Base-by-base conservation (phyloP, 441 rosid species). In the Erysimum pusillum region DNA sequence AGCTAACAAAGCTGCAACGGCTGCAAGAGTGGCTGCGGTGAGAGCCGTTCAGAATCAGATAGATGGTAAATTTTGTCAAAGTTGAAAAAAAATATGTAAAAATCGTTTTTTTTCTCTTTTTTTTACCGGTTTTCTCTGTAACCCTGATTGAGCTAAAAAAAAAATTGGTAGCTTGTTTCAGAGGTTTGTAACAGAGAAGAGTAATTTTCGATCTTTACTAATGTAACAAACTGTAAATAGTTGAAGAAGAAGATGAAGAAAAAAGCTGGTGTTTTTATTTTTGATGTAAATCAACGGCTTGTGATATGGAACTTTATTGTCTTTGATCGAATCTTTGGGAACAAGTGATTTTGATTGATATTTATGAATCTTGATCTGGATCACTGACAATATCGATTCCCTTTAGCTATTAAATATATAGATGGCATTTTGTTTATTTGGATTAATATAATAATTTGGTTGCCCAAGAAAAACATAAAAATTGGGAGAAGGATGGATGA, bases 21-120 rank as follows among this genome's bases (percentile, higher is more conserved):
- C 99, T 28, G 97, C 99, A 6, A 85, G 99, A 84, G 98, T 93
- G 54, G 98, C 97, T 15, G 96, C 97, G 1, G 88, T 95, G 28
- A 91, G 86, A 87, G 98, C 98, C 18, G 98, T 93, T 76, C 98
- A 91, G 83, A 93, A 91, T 79, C 86, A 83, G 53, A 86, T 93
- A 85, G 98, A 90, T 49, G 93, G 91, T 71, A 89, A 87, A 83
- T 95, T 95, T 93, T 95, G 97, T 76, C 91, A 89, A 70, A 64
- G 69, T 75, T 79, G 57, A 73, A 65, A 56, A 8, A 10, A 10
- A n/a, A 28, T 61, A 73, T 78, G 81, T 78, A 78, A 73, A 78
- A 61, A 52, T 51, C 10, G 4, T 41, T 51, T 35, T 51, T 35
- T 17, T 34, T 31, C 25, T 22, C 6, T 32, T 12, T 62, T 60